Conservation (phyloP, 192 early-diverging fungal genomes). For the Spizellomyces sp. region DNA sequence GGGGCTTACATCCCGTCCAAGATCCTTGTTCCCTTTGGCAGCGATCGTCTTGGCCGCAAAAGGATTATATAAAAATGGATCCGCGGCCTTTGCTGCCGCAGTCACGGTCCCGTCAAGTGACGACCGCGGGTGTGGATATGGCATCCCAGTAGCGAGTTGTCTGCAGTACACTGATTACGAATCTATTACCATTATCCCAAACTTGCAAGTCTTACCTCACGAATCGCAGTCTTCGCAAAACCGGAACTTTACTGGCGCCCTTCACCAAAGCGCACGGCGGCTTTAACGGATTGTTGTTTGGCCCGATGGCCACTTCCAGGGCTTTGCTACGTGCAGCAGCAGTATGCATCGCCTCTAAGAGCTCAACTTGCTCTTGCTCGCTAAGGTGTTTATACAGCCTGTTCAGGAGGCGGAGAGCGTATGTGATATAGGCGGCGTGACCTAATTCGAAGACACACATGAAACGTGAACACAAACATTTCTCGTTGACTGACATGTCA, state of each 20-base stretch:
- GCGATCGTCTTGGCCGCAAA: conserved; percentile 61
- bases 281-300: too few relatives aligned
- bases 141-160: conserved; percentile 57
- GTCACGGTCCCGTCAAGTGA: conserved; percentile 32
- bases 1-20: conserved; percentile 11
- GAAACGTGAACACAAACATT: conserved; percentile 3
- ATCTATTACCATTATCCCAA: too few relatives aligned
- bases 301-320: conserved; percentile 3
- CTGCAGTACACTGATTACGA: neutral
- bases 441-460: conserved; percentile 39
- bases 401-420: conserved; percentile 66
- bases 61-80: conserved; percentile 83
- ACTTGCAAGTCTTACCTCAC: neutral
- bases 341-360: conserved; percentile 60
- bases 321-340: conserved; percentile 14
- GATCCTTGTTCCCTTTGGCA: conserved; percentile 41
- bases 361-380: conserved; percentile 65
- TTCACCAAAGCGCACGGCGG: too few relatives aligned
- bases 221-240: too few relatives aligned
- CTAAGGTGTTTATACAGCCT: conserved; percentile 63
- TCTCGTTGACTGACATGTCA: neutral
- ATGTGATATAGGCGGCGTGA: conserved; percentile 61
- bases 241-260: too few relatives aligned
- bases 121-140: conserved; percentile 57
- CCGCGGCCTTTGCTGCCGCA: conserved; percentile 27